Evolutionary conservation across 1,139 yeast genomes (phyloP).

Genomic region (Yamadazyma mexicana): DNA sequence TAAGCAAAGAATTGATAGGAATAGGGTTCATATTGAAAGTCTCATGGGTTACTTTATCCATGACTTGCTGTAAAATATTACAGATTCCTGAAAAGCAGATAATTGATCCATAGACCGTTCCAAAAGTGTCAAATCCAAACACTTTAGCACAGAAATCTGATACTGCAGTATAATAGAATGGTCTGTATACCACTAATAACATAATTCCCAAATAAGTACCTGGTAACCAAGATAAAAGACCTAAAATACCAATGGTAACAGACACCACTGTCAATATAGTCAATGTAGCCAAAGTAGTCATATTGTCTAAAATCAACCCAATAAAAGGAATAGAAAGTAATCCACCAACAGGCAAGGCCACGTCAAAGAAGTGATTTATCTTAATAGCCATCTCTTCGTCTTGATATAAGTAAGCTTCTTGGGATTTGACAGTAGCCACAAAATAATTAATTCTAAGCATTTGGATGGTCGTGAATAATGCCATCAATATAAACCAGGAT

Average conservation of each 20-base stretch:
- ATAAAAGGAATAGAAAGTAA: slow-evolving; percentile 80
- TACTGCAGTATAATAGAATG: slow-evolving; percentile 88
- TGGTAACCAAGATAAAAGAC: slow-evolving; percentile 55
- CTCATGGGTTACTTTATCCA: slow-evolving; percentile 71
- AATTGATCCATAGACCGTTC: slow-evolving; percentile 86
- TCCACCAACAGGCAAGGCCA: slow-evolving; percentile 88
- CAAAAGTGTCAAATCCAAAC: slow-evolving; percentile 90
- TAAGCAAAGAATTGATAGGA: slow-evolving; percentile 65
- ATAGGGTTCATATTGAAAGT: slow-evolving; percentile 70
- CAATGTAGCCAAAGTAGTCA: slow-evolving; percentile 62
- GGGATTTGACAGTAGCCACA: slow-evolving; percentile 83
- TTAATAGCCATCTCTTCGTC: slow-evolving; percentile 51
- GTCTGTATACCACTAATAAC: slow-evolving; percentile 79
- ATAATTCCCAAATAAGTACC: slow-evolving; percentile 63
- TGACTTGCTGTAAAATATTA: slow-evolving; percentile 66
- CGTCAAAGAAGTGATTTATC: slow-evolving; percentile 75
- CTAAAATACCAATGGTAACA: slow-evolving; percentile 63
- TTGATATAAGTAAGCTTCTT: slow-evolving; percentile 64
- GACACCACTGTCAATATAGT: slow-evolving; percentile 55
- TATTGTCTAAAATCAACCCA: slow-evolving; percentile 76
- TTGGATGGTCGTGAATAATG: slow-evolving; percentile 76
- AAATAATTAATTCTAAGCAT: slow-evolving; percentile 90
- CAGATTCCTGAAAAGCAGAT: slow-evolving; percentile 79
- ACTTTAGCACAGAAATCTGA: slow-evolving; percentile 91
- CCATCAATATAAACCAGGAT: slow-evolving; percentile 79